A percentile compares a stretch with the other conserved stretches of the same genome.
These are phyloP conservation scores for Macrolepiota fuliginosa DNA, from an alignment of 768 basidiomycete genomes.

Conservation along the genomic window DNA sequence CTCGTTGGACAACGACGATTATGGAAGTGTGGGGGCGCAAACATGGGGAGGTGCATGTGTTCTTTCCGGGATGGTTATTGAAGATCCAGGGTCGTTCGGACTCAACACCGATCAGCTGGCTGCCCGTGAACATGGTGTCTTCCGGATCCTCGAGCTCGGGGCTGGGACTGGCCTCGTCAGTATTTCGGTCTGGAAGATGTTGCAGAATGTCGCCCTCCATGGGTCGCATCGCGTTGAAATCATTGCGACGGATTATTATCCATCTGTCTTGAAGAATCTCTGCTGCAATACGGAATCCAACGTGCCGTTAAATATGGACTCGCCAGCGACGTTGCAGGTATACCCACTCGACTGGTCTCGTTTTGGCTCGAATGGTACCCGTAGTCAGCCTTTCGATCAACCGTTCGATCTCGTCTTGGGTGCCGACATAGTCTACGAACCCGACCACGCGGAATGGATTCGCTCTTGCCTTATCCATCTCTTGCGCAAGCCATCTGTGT, in stretches of 20 bases:
- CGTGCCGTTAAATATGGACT: conserved; percentile 28
- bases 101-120: neutral
- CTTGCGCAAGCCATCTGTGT: conserved; percentile 33
- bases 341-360: conserved; percentile 63
- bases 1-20: conserved; percentile 68
- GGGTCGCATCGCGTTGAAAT: conserved; percentile 27
- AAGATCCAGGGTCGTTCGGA: conserved; percentile 52
- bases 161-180: conserved; percentile 85
- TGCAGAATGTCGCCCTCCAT: neutral
- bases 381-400: conserved; percentile 24
- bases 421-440: conserved; percentile 83
- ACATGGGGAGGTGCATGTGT: conserved; percentile 89
- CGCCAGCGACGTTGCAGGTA: conserved; percentile 15
- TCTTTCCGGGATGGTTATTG: conserved; percentile 69
- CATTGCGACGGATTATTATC: conserved; percentile 77
- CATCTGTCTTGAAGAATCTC: conserved; percentile 70
- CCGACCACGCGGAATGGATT: conserved; percentile 70
- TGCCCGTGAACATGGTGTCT: neutral
- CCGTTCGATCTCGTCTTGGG: conserved; percentile 73
- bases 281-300: conserved; percentile 57
- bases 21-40: conserved; percentile 75
- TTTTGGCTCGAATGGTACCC: conserved; percentile 19
- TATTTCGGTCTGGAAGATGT: conserved; percentile 38
- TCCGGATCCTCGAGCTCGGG: conserved; percentile 74
- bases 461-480: conserved; percentile 51